Evolutionary conservation across 768 basidiomycete genomes (phyloP).

Genomic region (Amanita polypyramis): DNA sequence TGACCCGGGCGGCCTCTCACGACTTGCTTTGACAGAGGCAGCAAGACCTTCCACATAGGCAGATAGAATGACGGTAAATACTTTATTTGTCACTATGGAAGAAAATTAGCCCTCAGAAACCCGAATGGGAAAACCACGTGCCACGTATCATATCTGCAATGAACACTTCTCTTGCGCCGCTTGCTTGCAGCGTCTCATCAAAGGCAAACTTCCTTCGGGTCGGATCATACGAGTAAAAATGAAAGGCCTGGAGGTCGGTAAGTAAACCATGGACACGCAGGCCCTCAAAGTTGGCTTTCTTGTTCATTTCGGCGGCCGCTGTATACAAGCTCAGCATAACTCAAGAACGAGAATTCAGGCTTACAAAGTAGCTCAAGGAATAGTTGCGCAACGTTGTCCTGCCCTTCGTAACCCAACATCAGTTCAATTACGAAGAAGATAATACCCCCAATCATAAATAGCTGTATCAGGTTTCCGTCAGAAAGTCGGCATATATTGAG

Average conservation of each 20-base stretch:
- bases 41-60: slow-evolving; percentile 10
- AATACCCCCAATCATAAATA: slow-evolving; percentile 10
- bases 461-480: slow-evolving; percentile 3
- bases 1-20: slow-evolving; percentile 6
- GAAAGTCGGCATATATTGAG: not conserved
- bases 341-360: slow-evolving; percentile 3
- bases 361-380: slow-evolving; percentile 11
- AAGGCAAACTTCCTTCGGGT: slow-evolving; percentile 6
- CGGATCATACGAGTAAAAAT: slow-evolving; percentile 12
- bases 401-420: slow-evolving; percentile 13
- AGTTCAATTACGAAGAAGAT: slow-evolving; percentile 15
- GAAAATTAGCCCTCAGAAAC: slow-evolving; percentile 9
- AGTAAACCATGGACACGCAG: slow-evolving; percentile 11
- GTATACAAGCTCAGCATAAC: slow-evolving; percentile 5
- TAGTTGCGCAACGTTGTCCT: slow-evolving; percentile 8
- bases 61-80: slow-evolving; percentile 10
- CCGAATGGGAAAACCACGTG: slow-evolving; percentile 7
- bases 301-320: slow-evolving; percentile 8
- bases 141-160: slow-evolving; percentile 10
- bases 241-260: slow-evolving; percentile 9
- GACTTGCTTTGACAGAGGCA: slow-evolving; percentile 7
- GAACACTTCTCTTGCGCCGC: slow-evolving; percentile 7
- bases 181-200: slow-evolving; percentile 10
- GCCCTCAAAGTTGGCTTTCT: slow-evolving; percentile 3
- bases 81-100: slow-evolving; percentile 10